phyloP scores from a whole-genome alignment of 768 basidiomycete genomes.

The Artomyces pyxidatus region DNA sequence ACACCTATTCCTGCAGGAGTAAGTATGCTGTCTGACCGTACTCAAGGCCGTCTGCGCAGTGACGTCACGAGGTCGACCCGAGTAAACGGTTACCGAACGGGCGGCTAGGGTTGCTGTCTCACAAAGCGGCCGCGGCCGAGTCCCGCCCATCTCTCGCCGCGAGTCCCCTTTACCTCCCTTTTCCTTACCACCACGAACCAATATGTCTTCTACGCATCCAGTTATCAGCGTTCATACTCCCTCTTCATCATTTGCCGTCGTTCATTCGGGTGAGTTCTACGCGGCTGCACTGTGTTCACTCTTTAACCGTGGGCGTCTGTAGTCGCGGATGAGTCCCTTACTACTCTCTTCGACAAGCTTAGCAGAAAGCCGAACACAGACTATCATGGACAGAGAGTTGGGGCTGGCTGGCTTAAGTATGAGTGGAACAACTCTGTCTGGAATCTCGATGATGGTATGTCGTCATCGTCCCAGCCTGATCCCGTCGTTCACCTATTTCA shows the following conservation, averaged over 20 bases:
- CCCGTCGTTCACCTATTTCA: neutral
- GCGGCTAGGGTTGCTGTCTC: too few species aligned
- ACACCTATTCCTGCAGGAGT: too few species aligned
- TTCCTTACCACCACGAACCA: too few species aligned
- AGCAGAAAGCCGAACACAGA: conserved; percentile 55
- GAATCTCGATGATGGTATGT: conserved; percentile 82
- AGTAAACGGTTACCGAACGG: too few species aligned
- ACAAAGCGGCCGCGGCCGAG: too few species aligned
- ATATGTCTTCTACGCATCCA: too few species aligned
- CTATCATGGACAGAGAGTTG: conserved; percentile 53
- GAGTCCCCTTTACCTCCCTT: too few species aligned
- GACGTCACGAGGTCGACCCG: too few species aligned
- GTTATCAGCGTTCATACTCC: conserved; percentile 78
- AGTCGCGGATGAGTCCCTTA: conserved; percentile 66
- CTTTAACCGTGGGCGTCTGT: conserved; percentile 5
- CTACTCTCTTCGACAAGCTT: conserved; percentile 60
- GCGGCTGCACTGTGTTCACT: neutral
- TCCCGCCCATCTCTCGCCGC: too few species aligned
- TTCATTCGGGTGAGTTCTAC: conserved; percentile 51
- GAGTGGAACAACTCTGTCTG: conserved; percentile 70
- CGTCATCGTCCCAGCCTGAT: neutral
- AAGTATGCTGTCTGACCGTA: too few species aligned
- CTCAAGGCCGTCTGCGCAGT: too few species aligned
- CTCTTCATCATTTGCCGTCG: conserved; percentile 59
- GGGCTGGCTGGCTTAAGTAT: conserved; percentile 82